Base-by-base conservation (phyloP, 2,329 filamentous ascomycete species). In the Rhynchosporium agropyri region DNA sequence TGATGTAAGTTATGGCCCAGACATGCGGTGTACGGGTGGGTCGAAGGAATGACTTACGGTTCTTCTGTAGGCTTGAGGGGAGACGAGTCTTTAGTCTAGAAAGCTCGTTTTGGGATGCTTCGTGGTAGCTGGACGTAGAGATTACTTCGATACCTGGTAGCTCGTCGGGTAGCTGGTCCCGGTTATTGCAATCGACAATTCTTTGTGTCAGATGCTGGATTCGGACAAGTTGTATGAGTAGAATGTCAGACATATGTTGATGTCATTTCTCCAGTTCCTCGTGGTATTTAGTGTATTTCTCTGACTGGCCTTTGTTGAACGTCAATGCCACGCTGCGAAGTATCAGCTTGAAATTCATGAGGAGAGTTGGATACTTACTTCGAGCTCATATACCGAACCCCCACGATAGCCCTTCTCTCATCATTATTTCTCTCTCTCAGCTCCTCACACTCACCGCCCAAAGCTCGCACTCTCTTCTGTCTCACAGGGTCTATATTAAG, bases 301-400 rank as follows among this genome's bases (percentile, higher is more conserved):
- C 77, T 0, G 81, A 74, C 29, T 53, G 53, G 31, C 63, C 57
- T 36, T 63, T 53, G 9, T 65, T 63, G 15, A 65, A 53, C 5
- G 54, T 55, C 28, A 65, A 58, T 13, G 49, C 61, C 29, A 58
- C 61, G 46, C 64, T 63, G 28, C 26, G 50, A 50, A 43, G 2
- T 49, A 43, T 58, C 45, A 63, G 28, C 26, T 31, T 48, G 20
- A 43, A 36, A 5, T 9, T 9, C 28, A 31, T 13, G 10, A 36
- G 33, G 48, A 28, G 43, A 46, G 20, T 20, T 9, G n/a, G 6
- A 10, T 42, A 74, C 80, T 69, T 74, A 85, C 83, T 78, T 77
- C 9, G 81, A 84, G 13, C 77, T 79, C 36, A 85, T 65, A 63
- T 83, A 85, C 79, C 83, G 86, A 1, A 81, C 79, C 0, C 81